A percentile compares a stretch with the other conserved stretches of the same genome.
phyloP scores from a whole-genome alignment of 2,329 filamentous ascomycete species.

The Xylaria sp. region DNA sequence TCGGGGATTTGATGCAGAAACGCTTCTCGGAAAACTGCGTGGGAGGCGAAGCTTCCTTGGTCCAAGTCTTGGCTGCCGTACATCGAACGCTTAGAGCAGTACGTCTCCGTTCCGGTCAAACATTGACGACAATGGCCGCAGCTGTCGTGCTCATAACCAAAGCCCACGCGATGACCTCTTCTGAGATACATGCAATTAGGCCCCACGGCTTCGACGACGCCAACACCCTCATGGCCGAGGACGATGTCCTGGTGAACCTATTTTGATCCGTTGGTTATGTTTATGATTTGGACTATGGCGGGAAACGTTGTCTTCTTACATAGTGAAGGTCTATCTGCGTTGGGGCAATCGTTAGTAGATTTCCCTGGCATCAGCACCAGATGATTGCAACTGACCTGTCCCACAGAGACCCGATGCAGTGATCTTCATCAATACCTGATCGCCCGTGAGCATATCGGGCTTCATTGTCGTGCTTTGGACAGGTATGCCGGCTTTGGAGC shows the following conservation, averaged over 20 bases:
- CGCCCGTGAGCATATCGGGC: not conserved
- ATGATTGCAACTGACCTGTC: not conserved
- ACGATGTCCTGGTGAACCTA: not conserved
- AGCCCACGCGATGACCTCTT: not conserved
- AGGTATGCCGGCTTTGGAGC: not conserved
- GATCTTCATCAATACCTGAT: not conserved
- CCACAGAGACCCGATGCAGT: not conserved
- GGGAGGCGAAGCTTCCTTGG: conserved; percentile 1
- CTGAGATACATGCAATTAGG: not conserved
- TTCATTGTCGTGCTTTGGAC: not conserved
- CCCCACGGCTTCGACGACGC: not conserved
- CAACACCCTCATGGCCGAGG: not conserved
- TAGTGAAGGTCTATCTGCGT: not conserved
- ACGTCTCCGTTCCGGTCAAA: not conserved
- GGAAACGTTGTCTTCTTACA: not conserved
- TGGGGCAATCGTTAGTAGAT: not conserved
- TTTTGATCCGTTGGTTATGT: not conserved
- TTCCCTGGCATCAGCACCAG: not conserved
- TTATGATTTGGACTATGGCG: not conserved
- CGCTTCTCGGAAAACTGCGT: not conserved
- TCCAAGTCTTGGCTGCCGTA: not conserved
- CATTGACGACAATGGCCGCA: not conserved
- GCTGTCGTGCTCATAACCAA: not conserved
- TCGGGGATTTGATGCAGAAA: not conserved
- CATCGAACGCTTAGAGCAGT: not conserved